Conservation (phyloP, 768 basidiomycete genomes). For the Suillus placidus region DNA sequence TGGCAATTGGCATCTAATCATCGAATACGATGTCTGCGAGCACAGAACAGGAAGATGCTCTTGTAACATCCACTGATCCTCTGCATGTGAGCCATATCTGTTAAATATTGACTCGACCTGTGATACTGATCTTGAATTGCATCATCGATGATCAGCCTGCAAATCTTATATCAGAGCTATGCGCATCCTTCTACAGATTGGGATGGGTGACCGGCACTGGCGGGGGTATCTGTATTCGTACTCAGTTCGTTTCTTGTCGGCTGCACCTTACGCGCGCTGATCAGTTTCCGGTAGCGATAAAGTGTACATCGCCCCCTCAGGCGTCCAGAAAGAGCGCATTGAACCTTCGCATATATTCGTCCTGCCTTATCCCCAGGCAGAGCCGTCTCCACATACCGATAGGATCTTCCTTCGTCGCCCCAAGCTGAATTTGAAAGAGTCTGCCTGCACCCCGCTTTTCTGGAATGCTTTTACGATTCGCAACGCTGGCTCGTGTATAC, state of each 20-base stretch:
- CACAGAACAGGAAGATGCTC: conserved; percentile 40
- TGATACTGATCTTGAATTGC: conserved; percentile 4
- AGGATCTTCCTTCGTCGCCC: conserved; percentile 81
- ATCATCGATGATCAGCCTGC: conserved; percentile 60
- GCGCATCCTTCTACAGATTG: conserved; percentile 79
- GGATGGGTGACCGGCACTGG: conserved; percentile 96
- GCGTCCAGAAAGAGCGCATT: conserved; percentile 91
- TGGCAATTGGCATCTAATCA: neutral
- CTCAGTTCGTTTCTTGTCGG: conserved; percentile 48
- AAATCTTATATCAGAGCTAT: conserved; percentile 88
- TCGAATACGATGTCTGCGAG: neutral
- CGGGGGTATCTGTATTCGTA: conserved; percentile 75
- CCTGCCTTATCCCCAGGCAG: conserved; percentile 71
- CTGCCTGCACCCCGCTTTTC: conserved; percentile 88
- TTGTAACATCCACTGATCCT: conserved; percentile 64
- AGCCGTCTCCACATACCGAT: conserved; percentile 63
- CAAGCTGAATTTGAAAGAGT: conserved; percentile 71
- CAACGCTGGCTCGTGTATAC: conserved; percentile 83
- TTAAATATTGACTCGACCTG: neutral
- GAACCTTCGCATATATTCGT: conserved; percentile 85
- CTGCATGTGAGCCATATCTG: conserved; percentile 51
- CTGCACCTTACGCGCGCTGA: neutral
- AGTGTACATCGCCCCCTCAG: conserved; percentile 86
- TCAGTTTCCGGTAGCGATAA: conserved; percentile 51
- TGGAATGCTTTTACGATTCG: conserved; percentile 89